These are phyloP conservation scores for Ganoderma sinense DNA, from an alignment of 1,284 basidiomycete genomes.

Conservation along the genomic window DNA sequence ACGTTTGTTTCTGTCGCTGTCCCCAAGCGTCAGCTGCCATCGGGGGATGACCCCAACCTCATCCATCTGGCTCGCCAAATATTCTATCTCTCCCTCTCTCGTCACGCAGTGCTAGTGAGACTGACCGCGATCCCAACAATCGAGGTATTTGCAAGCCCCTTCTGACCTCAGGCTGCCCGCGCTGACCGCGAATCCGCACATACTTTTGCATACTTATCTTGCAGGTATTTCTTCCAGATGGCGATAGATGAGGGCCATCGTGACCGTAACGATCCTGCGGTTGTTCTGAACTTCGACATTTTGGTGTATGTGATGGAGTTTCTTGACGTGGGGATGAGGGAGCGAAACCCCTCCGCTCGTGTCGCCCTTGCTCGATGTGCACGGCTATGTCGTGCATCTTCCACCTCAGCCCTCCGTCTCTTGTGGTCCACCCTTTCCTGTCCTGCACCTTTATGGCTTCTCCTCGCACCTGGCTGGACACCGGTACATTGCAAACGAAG, in stretches of 20 bases:
- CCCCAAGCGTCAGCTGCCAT: background rate
- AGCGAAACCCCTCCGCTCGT: background rate
- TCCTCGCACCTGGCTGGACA: background rate
- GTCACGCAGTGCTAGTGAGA: no score
- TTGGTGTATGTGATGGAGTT: background rate
- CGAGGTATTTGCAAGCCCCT: background rate
- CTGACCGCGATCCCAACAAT: background rate
- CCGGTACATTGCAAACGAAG: background rate
- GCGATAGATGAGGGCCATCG: background rate
- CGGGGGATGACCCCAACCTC: background rate
- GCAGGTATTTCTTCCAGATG: background rate
- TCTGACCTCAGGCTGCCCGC: background rate
- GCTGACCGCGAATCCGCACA: background rate
- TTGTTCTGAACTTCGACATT: background rate
- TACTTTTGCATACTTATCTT: no score
- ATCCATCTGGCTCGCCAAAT: background rate
- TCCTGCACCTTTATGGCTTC: background rate
- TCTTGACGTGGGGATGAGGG: background rate
- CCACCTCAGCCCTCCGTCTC: background rate
- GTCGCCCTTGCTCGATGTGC: background rate
- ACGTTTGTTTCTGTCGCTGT: background rate
- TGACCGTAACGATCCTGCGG: background rate
- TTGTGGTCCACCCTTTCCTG: background rate
- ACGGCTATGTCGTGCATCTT: background rate
- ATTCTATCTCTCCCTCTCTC: no score